Conservation (phyloP, 1,284 basidiomycete species). For the Mycena sp. region DNA sequence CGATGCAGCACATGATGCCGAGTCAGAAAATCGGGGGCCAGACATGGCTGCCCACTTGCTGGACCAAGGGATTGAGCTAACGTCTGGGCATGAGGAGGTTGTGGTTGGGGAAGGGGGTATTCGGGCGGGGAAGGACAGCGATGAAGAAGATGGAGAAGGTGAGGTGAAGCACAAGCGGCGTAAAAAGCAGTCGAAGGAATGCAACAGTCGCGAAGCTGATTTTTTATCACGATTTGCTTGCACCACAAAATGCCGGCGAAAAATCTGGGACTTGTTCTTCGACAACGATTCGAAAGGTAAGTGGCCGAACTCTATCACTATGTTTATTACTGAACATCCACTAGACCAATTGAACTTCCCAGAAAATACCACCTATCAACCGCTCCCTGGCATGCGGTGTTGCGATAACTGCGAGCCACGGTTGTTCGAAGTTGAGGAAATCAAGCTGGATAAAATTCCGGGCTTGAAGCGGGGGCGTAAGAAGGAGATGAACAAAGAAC, state of each 20-base stretch:
- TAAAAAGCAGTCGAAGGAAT: slow-evolving; percentile 8
- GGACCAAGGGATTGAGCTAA: slow-evolving; percentile 6
- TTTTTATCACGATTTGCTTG: slow-evolving; percentile 20
- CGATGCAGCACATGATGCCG: background rate
- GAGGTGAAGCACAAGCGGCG: background rate
- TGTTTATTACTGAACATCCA: background rate
- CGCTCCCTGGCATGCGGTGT: slow-evolving; percentile 15
- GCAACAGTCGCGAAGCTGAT: slow-evolving; percentile 13
- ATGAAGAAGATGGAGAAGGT: slow-evolving; percentile 2
- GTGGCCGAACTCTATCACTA: background rate
- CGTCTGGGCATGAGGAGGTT: slow-evolving; percentile 3
- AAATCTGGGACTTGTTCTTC: slow-evolving; percentile 29
- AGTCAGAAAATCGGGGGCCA: slow-evolving; percentile 4
- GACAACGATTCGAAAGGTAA: slow-evolving; percentile 25
- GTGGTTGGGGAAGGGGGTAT: slow-evolving; percentile 8
- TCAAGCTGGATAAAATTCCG: slow-evolving; percentile 4
- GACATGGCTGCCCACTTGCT: background rate
- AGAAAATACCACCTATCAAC: background rate
- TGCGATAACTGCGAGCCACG: slow-evolving; percentile 28
- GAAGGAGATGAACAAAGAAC: background rate
- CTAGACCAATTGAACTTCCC: background rate
- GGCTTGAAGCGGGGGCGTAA: slow-evolving; percentile 10
- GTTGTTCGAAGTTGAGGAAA: slow-evolving; percentile 14
- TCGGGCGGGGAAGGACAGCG: slow-evolving; percentile 3
- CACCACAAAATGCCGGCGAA: slow-evolving; percentile 22